Evolutionary conservation across 2,329 filamentous ascomycete genomes (phyloP).

Genomic region (Fusarium haematococcum): DNA sequence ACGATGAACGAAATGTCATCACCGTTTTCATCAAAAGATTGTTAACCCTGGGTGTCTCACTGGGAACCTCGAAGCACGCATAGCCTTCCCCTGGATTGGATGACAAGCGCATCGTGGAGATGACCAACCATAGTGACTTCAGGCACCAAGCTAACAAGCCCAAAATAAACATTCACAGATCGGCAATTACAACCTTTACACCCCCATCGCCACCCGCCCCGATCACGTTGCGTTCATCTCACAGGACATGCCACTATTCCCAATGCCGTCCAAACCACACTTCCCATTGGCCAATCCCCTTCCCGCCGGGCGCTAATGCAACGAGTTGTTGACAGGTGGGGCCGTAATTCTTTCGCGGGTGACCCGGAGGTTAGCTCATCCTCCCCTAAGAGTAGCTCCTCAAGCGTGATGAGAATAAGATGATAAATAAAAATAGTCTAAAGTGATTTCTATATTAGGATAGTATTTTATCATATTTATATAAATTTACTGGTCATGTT

Average conservation of each 20-base stretch:
- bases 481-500: neutral
- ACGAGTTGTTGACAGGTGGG: neutral
- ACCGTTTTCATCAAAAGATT: neutral
- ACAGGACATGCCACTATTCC: slow-evolving; percentile 3
- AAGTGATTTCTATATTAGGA: neutral
- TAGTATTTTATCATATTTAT: neutral
- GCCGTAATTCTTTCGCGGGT: neutral
- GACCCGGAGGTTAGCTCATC: neutral
- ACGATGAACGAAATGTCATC: neutral
- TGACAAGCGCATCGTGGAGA: neutral
- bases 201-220: neutral
- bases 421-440: neutral
- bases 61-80: neutral
- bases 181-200: neutral
- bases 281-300: neutral
- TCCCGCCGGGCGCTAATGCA: neutral
- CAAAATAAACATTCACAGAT: too few relatives aligned
- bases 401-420: neutral
- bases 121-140: neutral
- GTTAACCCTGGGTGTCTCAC: neutral
- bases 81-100: too few relatives aligned
- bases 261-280: neutral
- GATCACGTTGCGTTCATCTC: neutral
- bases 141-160: neutral
- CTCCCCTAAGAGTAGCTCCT: neutral